Conservation (phyloP, 345 rosid species). For the Dipteronia sinensis region DNA sequence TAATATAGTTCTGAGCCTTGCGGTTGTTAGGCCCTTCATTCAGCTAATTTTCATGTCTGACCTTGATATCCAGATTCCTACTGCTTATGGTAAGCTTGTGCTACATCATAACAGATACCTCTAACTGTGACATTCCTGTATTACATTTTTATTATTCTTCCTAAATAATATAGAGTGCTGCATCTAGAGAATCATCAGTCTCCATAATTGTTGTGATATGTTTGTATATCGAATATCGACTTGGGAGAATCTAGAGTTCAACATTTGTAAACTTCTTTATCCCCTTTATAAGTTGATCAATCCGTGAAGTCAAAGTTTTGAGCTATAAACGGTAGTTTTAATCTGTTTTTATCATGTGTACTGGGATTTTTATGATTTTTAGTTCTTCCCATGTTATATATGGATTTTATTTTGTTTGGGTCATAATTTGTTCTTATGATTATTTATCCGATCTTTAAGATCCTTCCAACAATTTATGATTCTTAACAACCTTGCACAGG, state of each 20-base stretch:
- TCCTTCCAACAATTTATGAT: too few species aligned
- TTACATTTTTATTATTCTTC: neutral
- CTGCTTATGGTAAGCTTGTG: slow-evolving; percentile 57
- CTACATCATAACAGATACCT: neutral
- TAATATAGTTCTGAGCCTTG: slow-evolving; percentile 49
- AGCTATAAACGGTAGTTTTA: neutral
- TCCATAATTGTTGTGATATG: too few species aligned
- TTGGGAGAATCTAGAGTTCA: too few species aligned
- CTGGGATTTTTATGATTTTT: neutral
- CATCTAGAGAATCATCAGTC: neutral
- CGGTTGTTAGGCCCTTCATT: slow-evolving; percentile 35
- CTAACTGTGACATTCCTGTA: neutral
- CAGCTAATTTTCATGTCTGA: slow-evolving; percentile 79
- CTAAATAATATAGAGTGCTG: neutral
- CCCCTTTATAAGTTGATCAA: neutral
- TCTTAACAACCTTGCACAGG: neutral
- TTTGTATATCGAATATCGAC: too few species aligned
- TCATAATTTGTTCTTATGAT: neutral
- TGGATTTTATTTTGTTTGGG: neutral
- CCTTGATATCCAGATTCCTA: slow-evolving; percentile 65
- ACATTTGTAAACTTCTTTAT: too few species aligned
- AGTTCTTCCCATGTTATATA: neutral
- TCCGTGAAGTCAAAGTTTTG: neutral
- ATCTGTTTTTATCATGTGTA: neutral
- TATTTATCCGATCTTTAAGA: neutral